Percentiles rank a stretch among this genome's conserved stretches.
Conservation (phyloP, 345 rosid species). For the Lepidium aucheri region DNA sequence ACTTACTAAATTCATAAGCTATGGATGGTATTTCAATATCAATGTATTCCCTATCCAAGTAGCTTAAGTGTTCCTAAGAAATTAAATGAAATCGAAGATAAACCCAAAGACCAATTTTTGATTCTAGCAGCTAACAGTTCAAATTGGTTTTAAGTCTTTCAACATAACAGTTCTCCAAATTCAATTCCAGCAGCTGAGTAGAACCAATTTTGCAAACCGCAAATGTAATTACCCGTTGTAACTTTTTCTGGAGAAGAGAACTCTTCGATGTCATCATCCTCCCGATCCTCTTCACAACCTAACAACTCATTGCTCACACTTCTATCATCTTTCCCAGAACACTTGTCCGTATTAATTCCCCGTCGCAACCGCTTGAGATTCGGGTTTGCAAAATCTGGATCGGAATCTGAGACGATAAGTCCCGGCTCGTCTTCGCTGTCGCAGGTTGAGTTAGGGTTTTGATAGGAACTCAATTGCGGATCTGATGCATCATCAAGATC, state of each 20-base stretch:
- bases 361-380: conserved; percentile 60
- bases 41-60: background rate
- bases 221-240: conserved; percentile 25
- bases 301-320: conserved; percentile 6
- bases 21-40: background rate
- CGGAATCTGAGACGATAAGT: conserved; percentile 39
- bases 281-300: conserved; percentile 7
- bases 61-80: background rate
- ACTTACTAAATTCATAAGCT: background rate
- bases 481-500: conserved; percentile 45
- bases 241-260: conserved; percentile 64
- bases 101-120: background rate
- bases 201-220: background rate
- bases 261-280: conserved; percentile 73
- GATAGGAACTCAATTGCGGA: background rate
- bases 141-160: no score
- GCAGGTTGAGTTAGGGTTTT: background rate
- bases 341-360: conserved; percentile 15
- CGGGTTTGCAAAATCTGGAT: conserved; percentile 31
- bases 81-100: background rate
- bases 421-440: conserved; percentile 6
- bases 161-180: background rate
- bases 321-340: conserved; percentile 3
- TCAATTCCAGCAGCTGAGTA: background rate
- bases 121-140: no score